Conservation (phyloP, 2,329 filamentous ascomycete genomes). For the Fusarium sp. region DNA sequence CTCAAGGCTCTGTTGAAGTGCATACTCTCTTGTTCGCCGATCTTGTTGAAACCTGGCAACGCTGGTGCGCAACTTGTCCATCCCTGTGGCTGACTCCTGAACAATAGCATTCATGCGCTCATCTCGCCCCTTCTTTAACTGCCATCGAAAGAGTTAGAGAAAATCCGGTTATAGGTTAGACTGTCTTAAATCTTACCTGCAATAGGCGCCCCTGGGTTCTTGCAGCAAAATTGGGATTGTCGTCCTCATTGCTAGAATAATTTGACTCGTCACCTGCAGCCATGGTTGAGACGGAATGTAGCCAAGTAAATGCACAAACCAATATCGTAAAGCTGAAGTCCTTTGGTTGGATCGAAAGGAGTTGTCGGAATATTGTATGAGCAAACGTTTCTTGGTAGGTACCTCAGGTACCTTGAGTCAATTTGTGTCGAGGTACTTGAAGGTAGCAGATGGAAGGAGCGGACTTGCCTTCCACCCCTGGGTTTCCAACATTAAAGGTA, state of each 20-base stretch:
- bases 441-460: constrained; percentile 15
- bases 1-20: background rate
- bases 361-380: background rate
- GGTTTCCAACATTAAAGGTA: background rate
- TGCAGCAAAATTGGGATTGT: constrained; percentile 37
- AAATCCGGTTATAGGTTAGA: too few species aligned
- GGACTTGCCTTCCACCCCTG: background rate
- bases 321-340: background rate
- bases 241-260: constrained; percentile 30
- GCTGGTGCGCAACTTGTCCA: constrained; percentile 40
- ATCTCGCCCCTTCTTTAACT: constrained; percentile 47
- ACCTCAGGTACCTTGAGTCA: background rate
- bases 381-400: background rate
- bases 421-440: too few species aligned
- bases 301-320: background rate
- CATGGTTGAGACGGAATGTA: constrained; percentile 12
- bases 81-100: constrained; percentile 34
- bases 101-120: constrained; percentile 38
- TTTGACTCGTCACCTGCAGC: constrained; percentile 20
- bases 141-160: background rate
- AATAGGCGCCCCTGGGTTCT: constrained; percentile 43
- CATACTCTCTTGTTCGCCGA: constrained; percentile 37
- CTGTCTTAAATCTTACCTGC: constrained; percentile 23
- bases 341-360: background rate
- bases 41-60: constrained; percentile 36